Base-by-base conservation (phyloP, 1,284 basidiomycete species). In the Ustilago nuda region DNA sequence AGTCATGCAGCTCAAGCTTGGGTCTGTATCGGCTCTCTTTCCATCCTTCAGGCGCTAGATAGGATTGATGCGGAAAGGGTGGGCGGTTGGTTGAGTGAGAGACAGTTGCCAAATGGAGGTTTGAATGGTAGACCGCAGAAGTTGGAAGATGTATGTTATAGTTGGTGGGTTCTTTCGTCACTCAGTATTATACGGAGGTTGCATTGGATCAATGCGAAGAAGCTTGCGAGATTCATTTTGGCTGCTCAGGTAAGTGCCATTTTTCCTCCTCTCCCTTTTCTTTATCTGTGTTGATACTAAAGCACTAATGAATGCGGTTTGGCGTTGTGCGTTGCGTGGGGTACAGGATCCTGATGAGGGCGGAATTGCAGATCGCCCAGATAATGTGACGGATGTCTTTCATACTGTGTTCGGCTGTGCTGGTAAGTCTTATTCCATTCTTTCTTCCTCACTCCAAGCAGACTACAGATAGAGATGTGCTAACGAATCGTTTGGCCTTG, bases 61-160 rank as follows among this genome's bases (percentile, higher is more conserved):
- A 36, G 23, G 3, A 60, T 78, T 15, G 75, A 78, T 52, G 30
- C 35, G 7, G 78, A 80, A 5, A 92, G 90, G 35, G 88, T 98
- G 2, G 92, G 89, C 11, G 95, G 93, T 91, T 99, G 96, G 96
- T 87, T 99, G 2, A 90, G 92, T 11, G 97, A 99, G 83, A 89
- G 96, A 8, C 96, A 99, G 85, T 88, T 98, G 11, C 92, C 94
- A 0, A 94, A 91, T 80, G 96, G 96, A 8, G 97, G 96, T 0
- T 88, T 99, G 67, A 98, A 99, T 79, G 96, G 96, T 0, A 89
- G 96, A 23, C 96, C 96, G 3, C 94, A 99, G 85, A 99, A 99
- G 87, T 88, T 98, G n/a, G 94, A 96, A 87, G 95, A 98, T 84
- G 95, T 97, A 3, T 99, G 97, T 88, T 99, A 99, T 87, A 94